A percentile compares a stretch with the other conserved stretches of the same genome.
phyloP scores from a whole-genome alignment of 371 early-diverging fungal species.

The Mortierella sp. region DNA sequence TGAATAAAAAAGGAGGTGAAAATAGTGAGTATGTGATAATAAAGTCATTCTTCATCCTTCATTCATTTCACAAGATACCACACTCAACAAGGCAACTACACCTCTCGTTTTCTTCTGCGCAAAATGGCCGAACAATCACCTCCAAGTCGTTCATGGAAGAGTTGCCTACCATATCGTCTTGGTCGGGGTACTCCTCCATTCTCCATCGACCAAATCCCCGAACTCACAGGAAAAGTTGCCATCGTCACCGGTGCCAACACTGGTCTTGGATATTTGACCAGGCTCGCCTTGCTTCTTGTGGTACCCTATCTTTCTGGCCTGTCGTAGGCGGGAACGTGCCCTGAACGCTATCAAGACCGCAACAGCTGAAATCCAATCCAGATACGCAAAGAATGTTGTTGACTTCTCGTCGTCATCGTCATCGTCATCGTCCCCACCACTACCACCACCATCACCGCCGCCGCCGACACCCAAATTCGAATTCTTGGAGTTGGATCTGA shows the following conservation, averaged over 20 bases:
- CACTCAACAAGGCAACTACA: too few species aligned
- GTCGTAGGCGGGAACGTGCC: conserved; percentile 64
- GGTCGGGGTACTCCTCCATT: neutral
- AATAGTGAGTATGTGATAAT: too few species aligned
- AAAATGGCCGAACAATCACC: too few species aligned
- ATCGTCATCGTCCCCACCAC: conserved; percentile 16
- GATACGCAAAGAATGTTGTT: conserved; percentile 39
- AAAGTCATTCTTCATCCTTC: too few species aligned
- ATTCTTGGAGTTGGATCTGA: conserved; percentile 70
- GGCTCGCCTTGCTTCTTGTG: conserved; percentile 67
- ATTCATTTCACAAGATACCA: too few species aligned
- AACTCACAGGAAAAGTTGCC: conserved; percentile 71
- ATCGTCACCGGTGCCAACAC: conserved; percentile 83
- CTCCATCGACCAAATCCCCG: conserved; percentile 63
- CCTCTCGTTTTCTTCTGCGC: too few species aligned
- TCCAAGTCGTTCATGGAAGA: neutral
- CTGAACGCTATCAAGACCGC: conserved; percentile 58
- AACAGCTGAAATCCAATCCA: conserved; percentile 22
- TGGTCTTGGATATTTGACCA: conserved; percentile 75
- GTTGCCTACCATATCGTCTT: neutral
- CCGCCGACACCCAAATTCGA: conserved; percentile 56
- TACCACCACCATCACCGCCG: neutral
- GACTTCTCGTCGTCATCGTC: too few species aligned
- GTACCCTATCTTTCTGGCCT: conserved; percentile 71
- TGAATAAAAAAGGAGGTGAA: too few species aligned